Evolutionary conservation across 208 protist species (phyloP).

Genomic region (Trichomonas gallinae): DNA sequence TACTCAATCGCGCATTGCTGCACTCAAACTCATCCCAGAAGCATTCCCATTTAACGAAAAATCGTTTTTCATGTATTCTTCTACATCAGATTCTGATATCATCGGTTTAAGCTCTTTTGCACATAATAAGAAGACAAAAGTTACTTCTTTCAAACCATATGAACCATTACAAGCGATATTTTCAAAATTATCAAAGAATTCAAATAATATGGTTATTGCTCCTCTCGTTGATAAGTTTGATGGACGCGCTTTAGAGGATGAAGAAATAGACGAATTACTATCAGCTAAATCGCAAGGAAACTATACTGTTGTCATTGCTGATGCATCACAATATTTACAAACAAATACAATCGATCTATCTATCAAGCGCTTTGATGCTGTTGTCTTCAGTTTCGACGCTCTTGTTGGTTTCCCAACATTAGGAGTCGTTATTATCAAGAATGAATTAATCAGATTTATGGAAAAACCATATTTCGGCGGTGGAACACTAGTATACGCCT

Average conservation of each 20-base stretch:
- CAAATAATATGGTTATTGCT: background rate
- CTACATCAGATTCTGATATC: background rate
- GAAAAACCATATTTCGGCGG: constrained; percentile 15
- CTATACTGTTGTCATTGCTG: background rate
- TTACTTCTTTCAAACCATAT: background rate
- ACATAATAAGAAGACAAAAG: background rate
- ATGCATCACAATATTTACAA: background rate
- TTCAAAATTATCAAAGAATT: background rate
- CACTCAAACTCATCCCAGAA: background rate
- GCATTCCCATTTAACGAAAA: background rate
- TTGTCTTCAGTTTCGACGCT: background rate
- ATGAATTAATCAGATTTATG: background rate
- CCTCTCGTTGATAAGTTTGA: background rate
- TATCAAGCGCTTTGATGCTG: background rate
- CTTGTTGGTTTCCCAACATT: background rate
- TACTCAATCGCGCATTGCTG: background rate
- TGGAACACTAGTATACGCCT: background rate
- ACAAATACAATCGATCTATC: background rate
- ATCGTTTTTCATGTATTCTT: background rate
- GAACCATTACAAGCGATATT: background rate
- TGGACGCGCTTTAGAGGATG: background rate
- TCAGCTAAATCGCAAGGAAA: background rate
- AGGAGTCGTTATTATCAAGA: background rate
- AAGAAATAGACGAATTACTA: background rate
- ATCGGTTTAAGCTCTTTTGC: background rate